Evolutionary conservation across 306 rosid species (phyloP).

Genomic region (Sindora glabra): DNA sequence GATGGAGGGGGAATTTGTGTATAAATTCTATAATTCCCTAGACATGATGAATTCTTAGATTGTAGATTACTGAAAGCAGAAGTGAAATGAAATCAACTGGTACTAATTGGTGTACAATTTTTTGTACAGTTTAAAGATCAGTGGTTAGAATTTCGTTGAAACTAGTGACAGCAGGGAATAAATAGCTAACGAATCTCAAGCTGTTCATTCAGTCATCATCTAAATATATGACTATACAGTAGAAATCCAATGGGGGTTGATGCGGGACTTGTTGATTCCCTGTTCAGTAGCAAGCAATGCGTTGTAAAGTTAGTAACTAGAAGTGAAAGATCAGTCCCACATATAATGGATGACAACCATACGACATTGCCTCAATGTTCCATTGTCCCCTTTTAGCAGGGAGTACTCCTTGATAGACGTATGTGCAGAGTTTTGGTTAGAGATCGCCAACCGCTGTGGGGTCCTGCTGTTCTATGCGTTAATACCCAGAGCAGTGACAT

Average conservation of each 20-base stretch:
- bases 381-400: constrained; percentile 19
- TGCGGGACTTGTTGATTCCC: too few relatives aligned
- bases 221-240: not conserved
- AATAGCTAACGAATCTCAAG: not conserved
- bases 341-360: constrained; percentile 32
- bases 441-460: constrained; percentile 26
- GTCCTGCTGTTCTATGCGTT: not conserved
- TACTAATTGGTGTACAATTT: constrained; percentile 37
- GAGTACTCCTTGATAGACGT: constrained; percentile 25
- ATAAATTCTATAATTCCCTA: constrained; percentile 40
- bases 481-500: too few relatives aligned
- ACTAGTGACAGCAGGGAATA: constrained; percentile 1
- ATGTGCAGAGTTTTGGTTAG: constrained; percentile 10
- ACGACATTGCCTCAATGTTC: constrained; percentile 18
- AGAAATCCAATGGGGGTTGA: not conserved
- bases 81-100: constrained; percentile 33
- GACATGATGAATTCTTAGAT: constrained; percentile 30
- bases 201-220: not conserved
- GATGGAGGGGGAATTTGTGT: constrained; percentile 39
- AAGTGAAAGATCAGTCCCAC: constrained; percentile 19
- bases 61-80: constrained; percentile 35
- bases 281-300: not conserved
- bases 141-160: constrained; percentile 20
- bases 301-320: constrained; percentile 28
- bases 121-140: constrained; percentile 45